Evolutionary conservation across 495 filamentous ascomycete genomes (phyloP).

Genomic region (Tuber aestivum): DNA sequence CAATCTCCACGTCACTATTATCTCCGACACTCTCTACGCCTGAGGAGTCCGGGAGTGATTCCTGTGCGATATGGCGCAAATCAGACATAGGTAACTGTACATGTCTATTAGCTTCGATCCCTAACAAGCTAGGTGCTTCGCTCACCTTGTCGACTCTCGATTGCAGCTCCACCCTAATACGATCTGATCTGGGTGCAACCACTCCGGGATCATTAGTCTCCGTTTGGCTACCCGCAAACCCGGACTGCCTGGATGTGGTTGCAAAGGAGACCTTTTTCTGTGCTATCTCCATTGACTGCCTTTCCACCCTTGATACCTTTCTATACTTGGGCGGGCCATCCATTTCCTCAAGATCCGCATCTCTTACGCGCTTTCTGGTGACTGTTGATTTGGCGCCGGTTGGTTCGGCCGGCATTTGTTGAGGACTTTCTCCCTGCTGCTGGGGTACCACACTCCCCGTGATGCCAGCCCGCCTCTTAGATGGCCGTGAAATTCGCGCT

Average conservation of each 20-base stretch:
- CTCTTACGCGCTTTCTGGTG: neutral
- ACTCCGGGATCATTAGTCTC: too few species aligned
- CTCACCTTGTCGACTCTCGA: too few species aligned
- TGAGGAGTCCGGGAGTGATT: neutral
- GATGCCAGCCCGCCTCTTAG: neutral
- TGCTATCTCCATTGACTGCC: too few species aligned
- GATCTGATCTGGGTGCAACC: too few species aligned
- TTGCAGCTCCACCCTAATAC: too few species aligned
- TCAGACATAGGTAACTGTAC: neutral
- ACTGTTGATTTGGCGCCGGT: accelerated
- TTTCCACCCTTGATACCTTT: too few species aligned
- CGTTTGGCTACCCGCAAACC: too few species aligned
- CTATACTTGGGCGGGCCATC: neutral
- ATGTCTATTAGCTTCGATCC: neutral
- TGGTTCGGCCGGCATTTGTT: accelerated
- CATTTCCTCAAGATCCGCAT: neutral
- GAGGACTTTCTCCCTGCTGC: neutral
- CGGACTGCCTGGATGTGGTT: too few species aligned
- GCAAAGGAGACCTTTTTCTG: too few species aligned
- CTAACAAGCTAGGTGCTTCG: too few species aligned
- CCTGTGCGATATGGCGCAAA: accelerated
- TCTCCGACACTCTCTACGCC: neutral
- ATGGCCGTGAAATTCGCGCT: neutral
- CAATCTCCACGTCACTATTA: neutral
- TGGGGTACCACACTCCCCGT: too few species aligned